Conservation (phyloP, 257 asterid genomes). For the Lycium ferocissimum region DNA sequence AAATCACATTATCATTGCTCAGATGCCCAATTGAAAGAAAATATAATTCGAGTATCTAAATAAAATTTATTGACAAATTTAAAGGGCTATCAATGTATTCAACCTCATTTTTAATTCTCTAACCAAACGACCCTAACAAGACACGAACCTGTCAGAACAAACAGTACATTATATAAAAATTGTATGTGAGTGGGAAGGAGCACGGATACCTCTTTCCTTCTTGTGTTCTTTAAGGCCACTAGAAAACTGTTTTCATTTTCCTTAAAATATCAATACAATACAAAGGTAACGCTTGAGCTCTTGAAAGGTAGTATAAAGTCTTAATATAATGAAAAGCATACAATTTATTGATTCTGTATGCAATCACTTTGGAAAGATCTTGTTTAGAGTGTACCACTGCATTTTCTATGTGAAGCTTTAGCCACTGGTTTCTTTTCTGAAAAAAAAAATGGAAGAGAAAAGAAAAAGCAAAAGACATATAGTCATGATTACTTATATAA, state of each 20-base stretch:
- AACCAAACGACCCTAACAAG: not conserved
- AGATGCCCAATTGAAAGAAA: too few relatives aligned
- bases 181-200: slow-evolving; percentile 35
- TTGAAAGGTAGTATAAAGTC: slow-evolving; percentile 46
- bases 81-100: too few relatives aligned
- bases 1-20: too few relatives aligned
- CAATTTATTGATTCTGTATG: not conserved
- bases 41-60: too few relatives aligned
- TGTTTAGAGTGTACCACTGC: not conserved
- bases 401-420: not conserved
- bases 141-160: slow-evolving; percentile 33
- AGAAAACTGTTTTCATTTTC: not conserved
- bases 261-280: not conserved
- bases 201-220: slow-evolving; percentile 31
- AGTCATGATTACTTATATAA: not conserved
- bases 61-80: too few relatives aligned
- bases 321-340: not conserved
- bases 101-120: too few relatives aligned
- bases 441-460: not conserved
- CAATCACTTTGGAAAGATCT: slow-evolving; percentile 48
- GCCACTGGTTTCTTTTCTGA: slow-evolving; percentile 2
- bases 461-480: not conserved
- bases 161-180: not conserved
- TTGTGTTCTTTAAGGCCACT: slow-evolving; percentile 17
- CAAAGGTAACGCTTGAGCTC: slow-evolving; percentile 47